These are phyloP conservation scores for Cladophialophora carrionii DNA, from an alignment of 2,329 filamentous ascomycete species.

Conservation along the genomic window DNA sequence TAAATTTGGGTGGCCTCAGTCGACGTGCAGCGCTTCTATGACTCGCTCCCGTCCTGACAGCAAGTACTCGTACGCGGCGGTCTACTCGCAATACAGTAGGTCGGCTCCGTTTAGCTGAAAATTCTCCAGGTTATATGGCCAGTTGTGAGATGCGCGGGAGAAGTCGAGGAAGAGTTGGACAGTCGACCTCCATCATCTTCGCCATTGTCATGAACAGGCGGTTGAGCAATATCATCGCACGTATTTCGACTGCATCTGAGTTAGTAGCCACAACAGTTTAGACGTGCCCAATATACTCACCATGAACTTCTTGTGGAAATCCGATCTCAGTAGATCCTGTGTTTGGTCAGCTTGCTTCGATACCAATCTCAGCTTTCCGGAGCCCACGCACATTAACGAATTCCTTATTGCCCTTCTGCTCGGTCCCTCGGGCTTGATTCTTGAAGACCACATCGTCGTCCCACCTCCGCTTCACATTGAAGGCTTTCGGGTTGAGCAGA, in stretches of 20 bases:
- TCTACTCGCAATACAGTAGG: neutral
- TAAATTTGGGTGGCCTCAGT: neutral
- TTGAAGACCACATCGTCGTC: slow-evolving; percentile 99
- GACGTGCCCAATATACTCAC: slow-evolving; percentile 46
- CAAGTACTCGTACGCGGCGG: neutral
- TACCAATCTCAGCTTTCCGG: slow-evolving; percentile 8
- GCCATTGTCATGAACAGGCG: neutral
- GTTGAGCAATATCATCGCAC: slow-evolving; percentile 44
- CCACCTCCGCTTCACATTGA: slow-evolving; percentile 84
- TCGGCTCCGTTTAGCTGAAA: neutral
- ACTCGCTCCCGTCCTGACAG: neutral
- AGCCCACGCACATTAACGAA: slow-evolving; percentile 81
- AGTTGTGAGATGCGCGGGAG: neutral
- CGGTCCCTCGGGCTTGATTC: slow-evolving; percentile 93
- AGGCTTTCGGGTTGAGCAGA: slow-evolving; percentile 83
- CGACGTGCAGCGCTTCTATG: neutral
- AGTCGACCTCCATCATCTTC: neutral
- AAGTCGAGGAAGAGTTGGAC: neutral
- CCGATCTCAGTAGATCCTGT: slow-evolving; percentile 83
- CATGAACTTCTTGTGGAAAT: slow-evolving; percentile 99
- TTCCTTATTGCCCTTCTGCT: slow-evolving; percentile 87
- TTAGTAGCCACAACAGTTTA: slow-evolving; percentile 13
- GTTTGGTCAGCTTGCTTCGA: slow-evolving; percentile 24
- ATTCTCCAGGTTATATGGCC: neutral
- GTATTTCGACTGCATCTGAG: slow-evolving; percentile 51